Evolutionary conservation across 2,329 filamentous ascomycete genomes (phyloP).

Genomic region (Pseudocercospora cruenta): DNA sequence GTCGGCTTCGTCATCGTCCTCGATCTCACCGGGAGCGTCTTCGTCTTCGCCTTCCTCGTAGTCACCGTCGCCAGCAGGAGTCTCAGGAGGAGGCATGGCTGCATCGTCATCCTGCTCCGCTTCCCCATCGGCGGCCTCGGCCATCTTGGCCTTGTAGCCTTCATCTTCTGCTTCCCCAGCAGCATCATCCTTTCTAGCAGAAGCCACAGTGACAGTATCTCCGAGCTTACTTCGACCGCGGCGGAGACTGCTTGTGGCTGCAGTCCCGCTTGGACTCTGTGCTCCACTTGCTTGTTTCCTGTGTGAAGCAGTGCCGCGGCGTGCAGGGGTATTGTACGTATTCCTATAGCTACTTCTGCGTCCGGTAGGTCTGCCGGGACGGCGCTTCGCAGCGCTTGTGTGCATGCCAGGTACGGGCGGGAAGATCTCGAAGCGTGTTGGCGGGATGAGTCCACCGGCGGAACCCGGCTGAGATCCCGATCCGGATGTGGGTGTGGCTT

Average conservation of each 20-base stretch:
- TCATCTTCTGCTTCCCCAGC: slow-evolving; percentile 16
- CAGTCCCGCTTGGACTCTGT: slow-evolving; percentile 9
- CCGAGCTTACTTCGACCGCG: slow-evolving; percentile 51
- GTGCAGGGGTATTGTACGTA: slow-evolving; percentile 31
- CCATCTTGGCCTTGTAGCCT: slow-evolving; percentile 6
- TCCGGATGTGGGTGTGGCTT: slow-evolving; percentile 30
- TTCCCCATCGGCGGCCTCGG: slow-evolving; percentile 29
- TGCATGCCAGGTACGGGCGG: slow-evolving; percentile 63
- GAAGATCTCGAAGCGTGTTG: slow-evolving; percentile 76
- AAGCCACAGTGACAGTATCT: slow-evolving; percentile 37
- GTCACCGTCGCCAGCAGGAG: slow-evolving; percentile 5
- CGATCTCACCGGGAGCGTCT: slow-evolving; percentile 25
- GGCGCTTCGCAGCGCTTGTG: slow-evolving; percentile 37
- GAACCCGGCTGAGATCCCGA: slow-evolving; percentile 35
- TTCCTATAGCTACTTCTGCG: slow-evolving; percentile 32
- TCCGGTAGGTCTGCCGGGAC: slow-evolving; percentile 37
- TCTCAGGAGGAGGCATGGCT: slow-evolving; percentile 6
- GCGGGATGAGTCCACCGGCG: slow-evolving; percentile 59
- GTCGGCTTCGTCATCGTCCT: slow-evolving; percentile 29
- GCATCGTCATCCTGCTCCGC: slow-evolving; percentile 33
- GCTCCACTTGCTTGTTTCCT: slow-evolving; percentile 5
- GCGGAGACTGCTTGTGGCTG: slow-evolving; percentile 27
- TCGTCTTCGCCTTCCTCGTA: slow-evolving; percentile 27
- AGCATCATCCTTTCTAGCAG: slow-evolving; percentile 37
- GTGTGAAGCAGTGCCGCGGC: slow-evolving; percentile 22